phyloP scores from a whole-genome alignment of 2,329 filamentous ascomycete species.

The Curvularia sp. region DNA sequence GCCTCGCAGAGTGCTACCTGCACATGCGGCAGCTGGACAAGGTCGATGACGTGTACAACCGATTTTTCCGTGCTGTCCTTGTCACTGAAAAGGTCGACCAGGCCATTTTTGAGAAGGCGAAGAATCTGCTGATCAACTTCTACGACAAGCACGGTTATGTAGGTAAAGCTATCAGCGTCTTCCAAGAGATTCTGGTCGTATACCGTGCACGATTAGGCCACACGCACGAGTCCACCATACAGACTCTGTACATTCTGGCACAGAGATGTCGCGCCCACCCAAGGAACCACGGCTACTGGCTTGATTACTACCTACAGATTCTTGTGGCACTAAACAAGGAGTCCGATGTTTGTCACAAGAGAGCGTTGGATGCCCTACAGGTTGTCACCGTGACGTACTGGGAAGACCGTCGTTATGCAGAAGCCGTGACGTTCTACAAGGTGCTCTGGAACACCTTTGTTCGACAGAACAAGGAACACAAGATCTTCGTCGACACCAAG shows the following conservation, averaged over 20 bases:
- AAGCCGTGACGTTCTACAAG: constrained; percentile 52
- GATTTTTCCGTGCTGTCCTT: constrained; percentile 50
- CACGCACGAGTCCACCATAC: constrained; percentile 55
- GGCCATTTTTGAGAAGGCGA: constrained; percentile 45
- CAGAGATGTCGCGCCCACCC: constrained; percentile 46
- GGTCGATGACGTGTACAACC: constrained; percentile 50
- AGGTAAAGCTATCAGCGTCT: constrained; percentile 47
- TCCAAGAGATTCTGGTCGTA: constrained; percentile 49
- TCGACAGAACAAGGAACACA: constrained; percentile 54
- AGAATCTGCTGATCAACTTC: constrained; percentile 44
- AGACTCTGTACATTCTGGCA: constrained; percentile 57
- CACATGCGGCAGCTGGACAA: constrained; percentile 48
- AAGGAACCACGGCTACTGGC: constrained; percentile 54
- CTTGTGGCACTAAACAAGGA: constrained; percentile 53
- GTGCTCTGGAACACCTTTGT: constrained; percentile 56
- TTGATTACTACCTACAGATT: constrained; percentile 58
- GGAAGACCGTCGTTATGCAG: constrained; percentile 49
- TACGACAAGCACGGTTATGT: constrained; percentile 50
- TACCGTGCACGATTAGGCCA: constrained; percentile 41
- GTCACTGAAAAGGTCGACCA: constrained; percentile 39
- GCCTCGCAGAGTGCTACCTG: constrained; percentile 56
- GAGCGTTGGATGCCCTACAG: constrained; percentile 52
- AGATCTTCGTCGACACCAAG: constrained; percentile 50
- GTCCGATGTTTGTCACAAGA: constrained; percentile 47
- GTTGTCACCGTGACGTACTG: constrained; percentile 56